These are phyloP conservation scores for Strobilomyces echinocephalus DNA, from an alignment of 768 basidiomycete species.

Conservation along the genomic window DNA sequence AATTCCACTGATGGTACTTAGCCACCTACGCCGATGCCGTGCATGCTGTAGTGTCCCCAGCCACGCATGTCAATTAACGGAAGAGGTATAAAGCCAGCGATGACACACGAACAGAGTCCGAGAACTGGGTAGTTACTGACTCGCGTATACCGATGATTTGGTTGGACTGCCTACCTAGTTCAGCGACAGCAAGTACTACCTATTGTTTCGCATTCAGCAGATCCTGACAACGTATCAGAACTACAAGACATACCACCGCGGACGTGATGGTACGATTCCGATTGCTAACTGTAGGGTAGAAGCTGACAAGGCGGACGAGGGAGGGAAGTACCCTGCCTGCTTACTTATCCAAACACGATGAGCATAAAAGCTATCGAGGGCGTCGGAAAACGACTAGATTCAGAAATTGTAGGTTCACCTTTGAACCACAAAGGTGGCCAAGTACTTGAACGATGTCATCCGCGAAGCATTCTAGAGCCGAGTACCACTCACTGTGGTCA, in stretches of 20 bases:
- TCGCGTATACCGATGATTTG: not conserved
- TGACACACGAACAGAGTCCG: slow-evolving; percentile 13
- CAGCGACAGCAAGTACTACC: slow-evolving; percentile 8
- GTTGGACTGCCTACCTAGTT: slow-evolving; percentile 10
- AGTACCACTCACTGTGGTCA: too few species aligned
- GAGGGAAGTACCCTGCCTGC: not conserved
- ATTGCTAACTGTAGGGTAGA: slow-evolving; percentile 14
- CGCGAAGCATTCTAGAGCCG: too few species aligned
- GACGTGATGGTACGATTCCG: slow-evolving; percentile 12
- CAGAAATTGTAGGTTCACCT: not conserved
- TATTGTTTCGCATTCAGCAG: slow-evolving; percentile 2
- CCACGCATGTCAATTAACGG: not conserved
- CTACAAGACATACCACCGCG: slow-evolving; percentile 11
- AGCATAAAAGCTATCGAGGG: not conserved
- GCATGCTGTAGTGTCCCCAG: slow-evolving; percentile 1
- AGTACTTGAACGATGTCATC: not conserved
- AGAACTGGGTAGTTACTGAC: slow-evolving; percentile 4
- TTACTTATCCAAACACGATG: slow-evolving; percentile 23
- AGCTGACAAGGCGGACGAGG: not conserved
- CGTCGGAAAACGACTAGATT: not conserved
- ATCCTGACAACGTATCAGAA: too few species aligned
- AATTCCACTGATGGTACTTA: too few species aligned
- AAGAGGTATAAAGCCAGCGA: not conserved
- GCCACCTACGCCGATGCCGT: slow-evolving; percentile 5
- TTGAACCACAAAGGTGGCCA: not conserved